Conservation (phyloP, 176 grass and related monocot genomes). For the Poa pratensis region DNA sequence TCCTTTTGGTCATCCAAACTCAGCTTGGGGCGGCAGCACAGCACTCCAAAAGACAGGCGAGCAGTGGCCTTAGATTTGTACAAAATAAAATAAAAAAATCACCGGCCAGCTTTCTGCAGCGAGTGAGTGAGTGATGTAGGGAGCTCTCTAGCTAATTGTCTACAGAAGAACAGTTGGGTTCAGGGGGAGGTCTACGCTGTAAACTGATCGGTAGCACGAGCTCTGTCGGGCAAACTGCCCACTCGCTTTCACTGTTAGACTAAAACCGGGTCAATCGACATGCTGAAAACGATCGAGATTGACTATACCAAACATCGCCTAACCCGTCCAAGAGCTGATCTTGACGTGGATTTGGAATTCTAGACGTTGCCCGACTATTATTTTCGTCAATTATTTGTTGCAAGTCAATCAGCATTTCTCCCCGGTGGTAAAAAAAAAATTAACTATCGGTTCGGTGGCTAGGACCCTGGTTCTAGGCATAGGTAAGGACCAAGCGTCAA, state of each 20-base stretch:
- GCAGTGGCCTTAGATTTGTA: too few relatives aligned
- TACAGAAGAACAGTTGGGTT: too few relatives aligned
- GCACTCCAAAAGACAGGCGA: too few relatives aligned
- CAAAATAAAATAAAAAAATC: too few relatives aligned
- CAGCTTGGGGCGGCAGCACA: too few relatives aligned
- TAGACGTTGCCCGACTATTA: not conserved
- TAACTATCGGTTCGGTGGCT: not conserved
- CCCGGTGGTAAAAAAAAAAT: not conserved
- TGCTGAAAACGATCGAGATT: not conserved
- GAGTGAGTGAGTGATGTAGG: too few relatives aligned
- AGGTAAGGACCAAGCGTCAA: too few relatives aligned
- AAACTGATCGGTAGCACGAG: not conserved
- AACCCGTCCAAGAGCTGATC: not conserved
- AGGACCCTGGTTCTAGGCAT: not conserved
- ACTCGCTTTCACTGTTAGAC: not conserved
- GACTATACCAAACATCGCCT: not conserved
- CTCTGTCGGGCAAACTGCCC: too few relatives aligned
- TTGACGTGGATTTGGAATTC: not conserved
- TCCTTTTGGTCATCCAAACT: too few relatives aligned
- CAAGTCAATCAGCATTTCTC: conserved; percentile 1
- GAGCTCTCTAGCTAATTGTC: too few relatives aligned
- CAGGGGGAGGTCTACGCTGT: too few relatives aligned
- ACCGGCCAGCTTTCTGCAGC: too few relatives aligned
- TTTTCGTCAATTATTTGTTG: not conserved
- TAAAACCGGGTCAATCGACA: not conserved